Conservation (phyloP, 129 eudicot species). For the Pseudognaphalium luteoalbum region DNA sequence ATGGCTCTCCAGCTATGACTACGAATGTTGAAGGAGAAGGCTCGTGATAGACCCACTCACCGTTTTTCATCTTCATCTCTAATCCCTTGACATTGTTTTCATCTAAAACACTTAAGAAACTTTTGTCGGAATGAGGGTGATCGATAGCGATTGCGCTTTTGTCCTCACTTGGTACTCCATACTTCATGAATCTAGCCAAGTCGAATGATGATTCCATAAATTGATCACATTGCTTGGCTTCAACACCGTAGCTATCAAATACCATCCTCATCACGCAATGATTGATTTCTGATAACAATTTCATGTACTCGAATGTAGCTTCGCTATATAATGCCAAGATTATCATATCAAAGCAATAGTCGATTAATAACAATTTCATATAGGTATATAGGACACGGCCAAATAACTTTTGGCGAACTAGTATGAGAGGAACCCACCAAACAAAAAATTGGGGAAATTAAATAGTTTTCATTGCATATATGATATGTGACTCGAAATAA, state of each 20-base stretch:
- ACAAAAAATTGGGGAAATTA: no score
- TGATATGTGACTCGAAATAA: no score
- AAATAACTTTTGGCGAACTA: no score
- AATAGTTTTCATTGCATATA: no score
- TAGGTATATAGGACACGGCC: background rate
- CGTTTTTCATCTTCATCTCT: no score
- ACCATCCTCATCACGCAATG: conserved; percentile 33
- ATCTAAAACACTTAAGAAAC: conserved; percentile 31
- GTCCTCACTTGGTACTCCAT: conserved; percentile 14
- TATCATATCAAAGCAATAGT: background rate
- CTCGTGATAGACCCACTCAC: no score
- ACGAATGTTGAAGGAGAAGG: no score
- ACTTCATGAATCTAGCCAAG: conserved; percentile 36
- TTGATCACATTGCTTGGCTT: conserved; percentile 8
- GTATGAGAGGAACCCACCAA: no score
- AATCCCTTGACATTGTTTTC: conserved; percentile 29
- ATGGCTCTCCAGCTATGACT: no score
- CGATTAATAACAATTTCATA: background rate
- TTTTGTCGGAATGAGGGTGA: conserved; percentile 35
- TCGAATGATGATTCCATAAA: background rate
- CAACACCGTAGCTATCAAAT: conserved; percentile 31
- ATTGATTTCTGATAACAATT: conserved; percentile 28
- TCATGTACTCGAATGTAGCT: conserved; percentile 30
- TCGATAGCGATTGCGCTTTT: conserved; percentile 15
- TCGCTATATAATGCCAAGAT: conserved; percentile 20